Percentiles rank a stretch among this genome's conserved stretches.
Evolutionary conservation across 306 rosid species (phyloP).

Genomic region (Dalbergia oliveri): DNA sequence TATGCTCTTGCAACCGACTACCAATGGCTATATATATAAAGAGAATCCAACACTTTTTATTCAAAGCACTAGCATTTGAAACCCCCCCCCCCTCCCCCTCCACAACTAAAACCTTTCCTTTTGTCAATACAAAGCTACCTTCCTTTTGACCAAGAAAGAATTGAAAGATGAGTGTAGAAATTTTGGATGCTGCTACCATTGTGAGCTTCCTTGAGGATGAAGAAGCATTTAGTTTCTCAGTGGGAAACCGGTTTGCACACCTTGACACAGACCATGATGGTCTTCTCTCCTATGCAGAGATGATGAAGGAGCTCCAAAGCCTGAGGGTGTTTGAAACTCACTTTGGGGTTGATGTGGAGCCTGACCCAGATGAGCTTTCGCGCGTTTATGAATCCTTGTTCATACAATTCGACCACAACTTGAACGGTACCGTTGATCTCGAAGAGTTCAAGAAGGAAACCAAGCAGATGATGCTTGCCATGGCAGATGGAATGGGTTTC

Average conservation of each 20-base stretch:
- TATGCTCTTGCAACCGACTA: conserved; percentile 36
- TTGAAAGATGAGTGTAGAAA: conserved; percentile 74
- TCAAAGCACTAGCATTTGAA: conserved; percentile 45
- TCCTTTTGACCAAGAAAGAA: background rate
- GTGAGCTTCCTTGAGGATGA: conserved; percentile 73
- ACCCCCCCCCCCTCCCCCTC: too few species aligned
- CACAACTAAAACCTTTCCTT: conserved; percentile 12
- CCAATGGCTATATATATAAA: conserved; percentile 32
- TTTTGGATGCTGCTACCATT: conserved; percentile 75
- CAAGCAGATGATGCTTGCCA: conserved; percentile 74
- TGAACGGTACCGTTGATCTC: conserved; percentile 67
- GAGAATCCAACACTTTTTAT: conserved; percentile 23
- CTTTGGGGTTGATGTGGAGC: conserved; percentile 70
- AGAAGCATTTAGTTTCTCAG: conserved; percentile 57
- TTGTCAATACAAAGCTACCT: conserved; percentile 17
- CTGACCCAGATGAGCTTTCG: conserved; percentile 67
- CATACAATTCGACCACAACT: conserved; percentile 67
- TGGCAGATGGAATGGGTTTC: conserved; percentile 83
- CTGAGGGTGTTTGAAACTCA: conserved; percentile 73
- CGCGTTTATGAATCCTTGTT: conserved; percentile 67
- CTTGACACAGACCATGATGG: conserved; percentile 75
- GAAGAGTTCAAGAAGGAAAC: conserved; percentile 78
- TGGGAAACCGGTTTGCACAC: conserved; percentile 53
- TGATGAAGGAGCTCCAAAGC: conserved; percentile 75
- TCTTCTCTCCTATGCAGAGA: conserved; percentile 68